Evolutionary conservation across 202 grass and related monocot species (phyloP), one percentile per base, ranked within the genome.

Genomic region (Musa balbisiana): DNA sequence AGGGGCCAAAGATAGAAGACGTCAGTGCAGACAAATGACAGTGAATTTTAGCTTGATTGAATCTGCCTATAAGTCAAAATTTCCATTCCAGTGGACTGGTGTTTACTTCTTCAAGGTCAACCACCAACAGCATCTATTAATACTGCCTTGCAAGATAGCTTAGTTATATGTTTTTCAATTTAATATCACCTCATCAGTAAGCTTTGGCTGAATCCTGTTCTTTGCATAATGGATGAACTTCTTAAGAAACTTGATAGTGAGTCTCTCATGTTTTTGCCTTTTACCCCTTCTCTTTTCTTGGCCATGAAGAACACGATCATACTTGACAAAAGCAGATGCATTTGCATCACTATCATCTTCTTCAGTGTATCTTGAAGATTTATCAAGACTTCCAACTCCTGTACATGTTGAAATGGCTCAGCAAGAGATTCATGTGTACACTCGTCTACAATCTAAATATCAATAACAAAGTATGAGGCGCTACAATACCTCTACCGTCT

Each of bases 181-280:
- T 25, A 17, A 74, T 11, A 29, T 82, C 86, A 98, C 95, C 95
- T 98, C 95, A 53, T 98, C 91, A 72, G 88, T 91, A 75, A 98
- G 88, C 64, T 73, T 98, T 52, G 95, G 95, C 79, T 98, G 91
- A 86, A 89, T 94, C 65, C 90, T 86, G 62, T 98, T 91, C 80
- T 98, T 98, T 0, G 95, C 95, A 84, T 98, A 98, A 79, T 98
- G 91, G 53, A 94, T 98, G 77, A 94, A 98, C 85, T 98, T 98
- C 89, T 98, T 98, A 54, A 98, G 77, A 67, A 98, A 98, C 53
- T 98, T 98, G 67, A 94, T 73, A 51, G 95, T 94, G 24, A 98
- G 69, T 49, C 86, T 94, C 63, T 98, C 95, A 76, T 98, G 87
- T 69, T 94, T 98, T 64, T 81, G 15, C 55, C 92, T 98, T 78